Base-by-base conservation (phyloP, 2,329 filamentous ascomycete genomes). In the Tympanopsis confertula region DNA sequence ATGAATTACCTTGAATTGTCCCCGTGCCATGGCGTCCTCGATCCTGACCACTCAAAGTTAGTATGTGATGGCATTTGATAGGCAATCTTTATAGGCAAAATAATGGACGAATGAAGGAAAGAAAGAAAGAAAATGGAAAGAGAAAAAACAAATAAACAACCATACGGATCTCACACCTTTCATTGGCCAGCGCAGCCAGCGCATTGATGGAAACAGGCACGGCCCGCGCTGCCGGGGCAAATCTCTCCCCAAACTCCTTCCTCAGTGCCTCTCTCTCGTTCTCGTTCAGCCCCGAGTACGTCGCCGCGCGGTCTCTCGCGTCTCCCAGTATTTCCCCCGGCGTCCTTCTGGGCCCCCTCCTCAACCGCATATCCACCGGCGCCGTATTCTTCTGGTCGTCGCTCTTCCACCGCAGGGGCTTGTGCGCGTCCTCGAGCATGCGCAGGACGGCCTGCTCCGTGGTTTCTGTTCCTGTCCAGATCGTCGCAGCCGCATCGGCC, bases 1-100 rank as follows among this genome's bases (percentile, higher is more conserved):
- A 19, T 5, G 15, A 39, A 35, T 19, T 42, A 54, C 52, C 41
- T 75, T 74, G 61, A 98, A 96, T 53, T 94, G 84, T 0, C 91
- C 91, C 20, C 87, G 68, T 1, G 86, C 82, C 50, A 96, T 95
- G 4, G 91, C 91, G 52, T 95, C 82, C 55, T 95, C 89, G 42
- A 98, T 96, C 17, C 82, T 67, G 10, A n/a, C 10, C 10, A 5
- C 15, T 20, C 15, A 33, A 32, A 37, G 33, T 15, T 3, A 22
- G n/a, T n/a, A n/a, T n/a, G n/a, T n/a, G n/a, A n/a, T n/a, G n/a
- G n/a, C n/a, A n/a, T n/a, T n/a, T n/a, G n/a, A n/a, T n/a, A n/a
- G n/a, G n/a, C n/a, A n/a, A n/a, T n/a, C n/a, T n/a, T n/a, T n/a
- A n/a, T n/a, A n/a, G n/a, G n/a, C n/a, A n/a, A n/a, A n/a, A n/a